Evolutionary conservation across 148 eudicot species (phyloP), one percentile per base, ranked within the genome.

Genomic region (Cornus florida): DNA sequence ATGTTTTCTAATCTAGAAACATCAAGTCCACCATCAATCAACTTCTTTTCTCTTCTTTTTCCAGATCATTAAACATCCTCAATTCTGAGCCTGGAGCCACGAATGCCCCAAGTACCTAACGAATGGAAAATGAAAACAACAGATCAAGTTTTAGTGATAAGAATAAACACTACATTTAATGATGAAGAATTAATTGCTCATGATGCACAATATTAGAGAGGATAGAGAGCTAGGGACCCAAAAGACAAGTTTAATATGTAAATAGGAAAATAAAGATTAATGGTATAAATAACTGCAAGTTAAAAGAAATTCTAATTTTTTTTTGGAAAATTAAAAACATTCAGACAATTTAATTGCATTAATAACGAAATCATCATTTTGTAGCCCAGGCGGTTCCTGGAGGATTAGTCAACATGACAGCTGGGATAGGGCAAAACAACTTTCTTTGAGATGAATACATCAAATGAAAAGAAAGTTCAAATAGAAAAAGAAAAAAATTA

Each of bases 1-100:
- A 28, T 28, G 28, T 28, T 28, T 28, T 28, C 28, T 28, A 28
- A 28, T 62, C 88, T 87, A 41, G 90, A 75, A 74, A 91, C 84
- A 84, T 92, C 95, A 75, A 92, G 98, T 31, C 98, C 98, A 77
- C 95, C 95, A 84, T 92, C 98, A 64, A 80, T 87, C 84, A 95
- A 87, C 83, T 91, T 93, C 80, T 69, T 89, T 81, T 93, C 92
- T 82, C 98, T 86, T 92, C 97, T 71, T 77, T 88, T 78, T 86
- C 95, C 6, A 89, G 85, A 82, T 92, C 95, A 79, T 95, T 95
- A 75, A 95, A 88, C 98, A 95, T 89, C 97, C 98, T 92, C 83
- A 95, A 80, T 73, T 95, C 93, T 57, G 98, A 95, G 76, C 95
- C 97, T 71, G 76, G 89, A 84, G 98, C 93, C 82, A 95, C 82